Evolutionary conservation across 768 basidiomycete genomes (phyloP).

Genomic region (Phaeotremella fagi): DNA sequence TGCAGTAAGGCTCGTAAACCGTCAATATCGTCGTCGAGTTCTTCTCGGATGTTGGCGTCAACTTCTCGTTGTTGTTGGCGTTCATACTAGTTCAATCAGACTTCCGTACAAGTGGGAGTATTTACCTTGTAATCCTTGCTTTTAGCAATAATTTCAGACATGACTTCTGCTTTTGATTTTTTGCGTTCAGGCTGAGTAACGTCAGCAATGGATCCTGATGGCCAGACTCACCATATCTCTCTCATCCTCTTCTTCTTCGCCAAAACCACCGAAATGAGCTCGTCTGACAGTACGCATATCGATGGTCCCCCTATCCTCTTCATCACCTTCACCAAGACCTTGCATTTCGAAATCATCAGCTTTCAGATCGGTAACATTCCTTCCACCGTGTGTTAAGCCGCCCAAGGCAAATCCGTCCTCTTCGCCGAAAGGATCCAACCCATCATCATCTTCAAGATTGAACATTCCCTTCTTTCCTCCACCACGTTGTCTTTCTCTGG

Average conservation of each 20-base stretch:
- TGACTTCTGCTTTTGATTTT: conserved; percentile 90
- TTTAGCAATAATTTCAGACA: conserved; percentile 96
- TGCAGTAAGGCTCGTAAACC: conserved; percentile 67
- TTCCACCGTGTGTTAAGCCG: conserved; percentile 47
- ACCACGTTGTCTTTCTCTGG: conserved; percentile 61
- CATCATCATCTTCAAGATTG: conserved; percentile 68
- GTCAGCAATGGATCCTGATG: not conserved
- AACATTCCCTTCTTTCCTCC: conserved; percentile 67
- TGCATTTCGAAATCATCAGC: conserved; percentile 46
- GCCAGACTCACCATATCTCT: conserved; percentile 52
- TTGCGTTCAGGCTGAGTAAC: conserved; percentile 67
- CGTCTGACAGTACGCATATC: conserved; percentile 62
- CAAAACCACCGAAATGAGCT: conserved; percentile 83
- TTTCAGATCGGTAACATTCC: conserved; percentile 41
- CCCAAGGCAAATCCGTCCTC: conserved; percentile 37
- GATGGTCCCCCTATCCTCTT: conserved; percentile 58
- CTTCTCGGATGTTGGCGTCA: conserved; percentile 76
- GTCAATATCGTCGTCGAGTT: conserved; percentile 83
- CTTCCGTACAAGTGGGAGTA: conserved; percentile 2
- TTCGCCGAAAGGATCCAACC: conserved; percentile 18
- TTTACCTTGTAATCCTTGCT: conserved; percentile 89
- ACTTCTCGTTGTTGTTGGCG: conserved; percentile 84
- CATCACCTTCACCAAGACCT: conserved; percentile 52
- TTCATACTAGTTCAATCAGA: conserved; percentile 56
- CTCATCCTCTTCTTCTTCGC: conserved; percentile 60